A percentile compares a stretch with the other conserved stretches of the same genome.
Conservation (phyloP, 441 rosid species). For the Macaranga tanarius region DNA sequence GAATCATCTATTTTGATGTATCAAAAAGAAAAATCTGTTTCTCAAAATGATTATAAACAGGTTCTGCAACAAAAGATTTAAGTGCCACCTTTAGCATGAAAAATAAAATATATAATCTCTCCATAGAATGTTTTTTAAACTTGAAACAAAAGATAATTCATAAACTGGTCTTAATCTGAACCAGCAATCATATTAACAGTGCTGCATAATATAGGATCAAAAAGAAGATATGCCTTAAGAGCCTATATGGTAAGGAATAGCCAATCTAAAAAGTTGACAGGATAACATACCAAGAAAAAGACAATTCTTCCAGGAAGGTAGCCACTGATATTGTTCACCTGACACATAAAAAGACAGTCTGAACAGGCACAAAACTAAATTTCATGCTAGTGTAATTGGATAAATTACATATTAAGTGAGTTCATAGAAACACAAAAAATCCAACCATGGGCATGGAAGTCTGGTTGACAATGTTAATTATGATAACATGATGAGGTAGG, state of each 20-base stretch:
- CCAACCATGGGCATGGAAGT: neutral
- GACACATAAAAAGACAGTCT: constrained; percentile 23
- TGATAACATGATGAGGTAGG: neutral
- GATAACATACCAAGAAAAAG: constrained; percentile 84
- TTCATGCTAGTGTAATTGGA: constrained; percentile 11
- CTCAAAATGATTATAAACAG: neutral
- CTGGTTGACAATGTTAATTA: neutral
- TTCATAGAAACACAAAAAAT: neutral
- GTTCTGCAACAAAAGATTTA: neutral
- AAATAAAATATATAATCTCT: neutral
- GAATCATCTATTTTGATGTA: neutral
- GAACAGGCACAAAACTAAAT: constrained; percentile 14
- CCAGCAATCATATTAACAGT: neutral
- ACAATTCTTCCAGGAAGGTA: constrained; percentile 99
- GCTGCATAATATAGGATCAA: neutral
- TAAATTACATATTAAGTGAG: neutral
- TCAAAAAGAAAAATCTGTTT: neutral
- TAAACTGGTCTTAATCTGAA: neutral
- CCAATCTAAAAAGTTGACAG: constrained; percentile 14
- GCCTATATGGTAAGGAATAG: constrained; percentile 14
- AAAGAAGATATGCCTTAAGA: neutral
- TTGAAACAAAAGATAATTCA: neutral
- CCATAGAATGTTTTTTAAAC: neutral
- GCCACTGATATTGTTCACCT: constrained; percentile 98
- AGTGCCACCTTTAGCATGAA: neutral